Evolutionary conservation across 1,284 basidiomycete species (phyloP).

Genomic region (Ceratobasidium sp.): DNA sequence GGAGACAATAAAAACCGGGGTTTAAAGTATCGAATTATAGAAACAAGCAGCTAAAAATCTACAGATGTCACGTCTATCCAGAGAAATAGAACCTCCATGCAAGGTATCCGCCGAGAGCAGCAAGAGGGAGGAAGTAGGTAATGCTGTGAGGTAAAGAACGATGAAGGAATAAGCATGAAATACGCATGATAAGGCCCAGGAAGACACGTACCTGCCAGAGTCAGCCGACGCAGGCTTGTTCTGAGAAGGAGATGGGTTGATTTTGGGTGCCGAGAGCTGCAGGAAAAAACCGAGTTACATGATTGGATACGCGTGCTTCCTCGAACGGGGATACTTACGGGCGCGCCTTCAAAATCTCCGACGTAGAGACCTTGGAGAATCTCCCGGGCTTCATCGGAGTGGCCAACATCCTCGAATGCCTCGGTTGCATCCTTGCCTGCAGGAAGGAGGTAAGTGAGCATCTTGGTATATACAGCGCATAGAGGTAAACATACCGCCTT

Average conservation of each 20-base stretch:
- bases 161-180: constrained; percentile 42
- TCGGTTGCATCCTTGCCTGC: constrained; percentile 94
- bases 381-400: constrained; percentile 97
- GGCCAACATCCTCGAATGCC: constrained; percentile 98
- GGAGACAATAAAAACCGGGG: background rate
- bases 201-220: constrained; percentile 55
- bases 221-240: constrained; percentile 61
- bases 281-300: constrained; percentile 32
- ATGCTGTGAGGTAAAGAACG: constrained; percentile 53
- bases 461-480: background rate
- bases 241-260: constrained; percentile 41
- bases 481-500: constrained; percentile 79
- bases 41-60: constrained; percentile 7
- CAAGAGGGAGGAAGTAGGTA: constrained; percentile 83
- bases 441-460: background rate
- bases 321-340: constrained; percentile 61
- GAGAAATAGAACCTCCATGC: constrained; percentile 75
- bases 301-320: constrained; percentile 12
- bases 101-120: constrained; percentile 79
- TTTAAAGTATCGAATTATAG: constrained; percentile 9
- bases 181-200: constrained; percentile 14
- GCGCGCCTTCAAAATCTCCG: constrained; percentile 78
- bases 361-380: constrained; percentile 81
- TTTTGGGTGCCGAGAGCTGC: constrained; percentile 21
- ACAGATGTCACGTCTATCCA: constrained; percentile 30